Evolutionary conservation across 1,139 yeast species (phyloP).

Genomic region (Sugiyamaella pinicola): DNA sequence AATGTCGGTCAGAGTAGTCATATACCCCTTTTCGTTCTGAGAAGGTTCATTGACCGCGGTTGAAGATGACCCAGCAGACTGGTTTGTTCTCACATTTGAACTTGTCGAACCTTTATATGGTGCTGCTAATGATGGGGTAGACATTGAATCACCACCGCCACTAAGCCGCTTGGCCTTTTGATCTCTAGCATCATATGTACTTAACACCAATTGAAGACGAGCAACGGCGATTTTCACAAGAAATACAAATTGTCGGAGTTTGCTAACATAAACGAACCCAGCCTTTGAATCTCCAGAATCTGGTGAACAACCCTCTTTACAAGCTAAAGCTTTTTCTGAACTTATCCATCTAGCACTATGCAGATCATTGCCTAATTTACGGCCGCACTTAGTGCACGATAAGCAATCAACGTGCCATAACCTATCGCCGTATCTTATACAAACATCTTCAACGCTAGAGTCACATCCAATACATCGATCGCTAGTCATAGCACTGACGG

Average conservation of each 20-base stretch:
- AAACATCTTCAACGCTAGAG: slow-evolving; percentile 79
- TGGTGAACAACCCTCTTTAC: slow-evolving; percentile 53
- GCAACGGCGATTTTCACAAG: slow-evolving; percentile 81
- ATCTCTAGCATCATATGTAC: slow-evolving; percentile 43
- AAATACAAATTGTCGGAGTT: slow-evolving; percentile 71
- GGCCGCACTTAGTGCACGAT: slow-evolving; percentile 49
- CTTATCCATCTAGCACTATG: slow-evolving; percentile 50
- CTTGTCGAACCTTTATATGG: slow-evolving; percentile 10
- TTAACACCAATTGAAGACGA: slow-evolving; percentile 73
- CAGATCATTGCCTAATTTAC: slow-evolving; percentile 34
- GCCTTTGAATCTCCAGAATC: slow-evolving; percentile 48
- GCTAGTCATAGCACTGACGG: slow-evolving; percentile 65
- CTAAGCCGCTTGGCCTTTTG: slow-evolving; percentile 23
- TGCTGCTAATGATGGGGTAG: slow-evolving; percentile 17
- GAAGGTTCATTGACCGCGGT: slow-evolving; percentile 17
- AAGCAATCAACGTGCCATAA: slow-evolving; percentile 87
- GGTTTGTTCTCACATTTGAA: slow-evolving; percentile 2
- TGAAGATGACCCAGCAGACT: slow-evolving; percentile 20
- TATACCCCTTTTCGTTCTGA: slow-evolving; percentile 53
- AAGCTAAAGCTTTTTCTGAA: slow-evolving; percentile 48
- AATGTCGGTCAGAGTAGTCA: slow-evolving; percentile 74
- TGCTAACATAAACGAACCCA: slow-evolving; percentile 68
- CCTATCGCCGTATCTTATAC: slow-evolving; percentile 60
- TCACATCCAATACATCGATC: slow-evolving; percentile 76
- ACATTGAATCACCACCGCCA: slow-evolving; percentile 8